Conservation (phyloP, 441 rosid species). For the Dalechampia spathulata region DNA sequence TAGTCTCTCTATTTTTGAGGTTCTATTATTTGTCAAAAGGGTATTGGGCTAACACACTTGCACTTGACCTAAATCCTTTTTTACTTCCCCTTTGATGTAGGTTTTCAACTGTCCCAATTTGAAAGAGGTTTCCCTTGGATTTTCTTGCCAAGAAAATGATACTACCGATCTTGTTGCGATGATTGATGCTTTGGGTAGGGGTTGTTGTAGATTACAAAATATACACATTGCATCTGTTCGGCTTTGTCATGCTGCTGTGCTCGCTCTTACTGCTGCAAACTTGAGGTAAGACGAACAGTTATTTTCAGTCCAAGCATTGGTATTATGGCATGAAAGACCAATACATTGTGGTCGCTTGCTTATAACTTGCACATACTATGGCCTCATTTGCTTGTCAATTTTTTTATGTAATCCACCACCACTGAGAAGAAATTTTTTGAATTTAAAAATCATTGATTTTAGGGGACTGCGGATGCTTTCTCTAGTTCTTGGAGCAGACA, state of each 20-base stretch:
- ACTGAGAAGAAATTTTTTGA: no score
- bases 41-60: background rate
- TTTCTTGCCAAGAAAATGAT: conserved; percentile 72
- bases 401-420: no score
- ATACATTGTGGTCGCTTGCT: no score
- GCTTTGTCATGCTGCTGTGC: conserved; percentile 75
- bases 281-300: conserved; percentile 63
- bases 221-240: conserved; percentile 75
- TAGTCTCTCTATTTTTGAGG: background rate
- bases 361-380: background rate
- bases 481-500: conserved; percentile 82
- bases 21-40: no score
- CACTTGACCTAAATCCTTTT: no score
- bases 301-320: background rate
- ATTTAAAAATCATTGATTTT: no score
- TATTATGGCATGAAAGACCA: background rate
- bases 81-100: no score
- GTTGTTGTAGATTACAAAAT: conserved; percentile 60
- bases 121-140: conserved; percentile 72
- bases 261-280: conserved; percentile 71
- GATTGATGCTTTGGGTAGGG: conserved; percentile 71
- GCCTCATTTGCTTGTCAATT: conserved; percentile 6
- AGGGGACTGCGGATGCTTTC: conserved; percentile 95
- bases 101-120: conserved; percentile 75
- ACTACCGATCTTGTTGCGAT: conserved; percentile 56